phyloP scores from a whole-genome alignment of 495 filamentous ascomycete species.

The Tetracladium marchalianum region DNA sequence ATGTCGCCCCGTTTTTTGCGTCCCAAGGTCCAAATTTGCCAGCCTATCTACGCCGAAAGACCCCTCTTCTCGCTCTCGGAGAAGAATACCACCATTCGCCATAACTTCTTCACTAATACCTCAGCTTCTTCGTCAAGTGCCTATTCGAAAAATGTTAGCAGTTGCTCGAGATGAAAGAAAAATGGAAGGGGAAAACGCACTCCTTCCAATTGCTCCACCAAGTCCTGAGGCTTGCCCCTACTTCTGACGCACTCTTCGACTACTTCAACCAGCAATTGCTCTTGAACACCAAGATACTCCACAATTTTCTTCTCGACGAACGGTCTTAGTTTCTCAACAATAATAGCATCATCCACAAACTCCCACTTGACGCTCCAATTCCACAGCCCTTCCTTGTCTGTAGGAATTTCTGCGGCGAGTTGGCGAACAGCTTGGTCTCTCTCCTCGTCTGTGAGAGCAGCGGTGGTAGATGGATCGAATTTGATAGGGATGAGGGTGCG shows the following conservation, averaged over 20 bases:
- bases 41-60: constrained; percentile 45
- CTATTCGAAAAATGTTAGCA: constrained; percentile 37
- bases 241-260: constrained; percentile 81
- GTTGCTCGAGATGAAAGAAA: not conserved
- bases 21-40: not conserved
- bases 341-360: constrained; percentile 74
- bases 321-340: constrained; percentile 80
- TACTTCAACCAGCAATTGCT: constrained; percentile 89
- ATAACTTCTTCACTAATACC: constrained; percentile 88
- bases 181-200: constrained; percentile 38
- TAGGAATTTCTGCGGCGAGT: constrained; percentile 82
- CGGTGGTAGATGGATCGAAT: constrained; percentile 64
- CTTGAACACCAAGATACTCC: constrained; percentile 91
- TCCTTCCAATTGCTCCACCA: constrained; percentile 78
- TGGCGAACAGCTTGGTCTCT: constrained; percentile 66
- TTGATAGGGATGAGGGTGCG: constrained; percentile 86
- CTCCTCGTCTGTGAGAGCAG: constrained; percentile 73
- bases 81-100: constrained; percentile 98
- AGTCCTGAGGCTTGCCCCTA: constrained; percentile 61
- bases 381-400: constrained; percentile 80
- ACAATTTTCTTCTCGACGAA: constrained; percentile 98
- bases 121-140: constrained; percentile 93
- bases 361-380: constrained; percentile 91
- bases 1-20: no score
- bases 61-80: constrained; percentile 92